Evolutionary conservation across 352 stramenopile genomes (phyloP).

Genomic region (Phytophthora kernoviae): DNA sequence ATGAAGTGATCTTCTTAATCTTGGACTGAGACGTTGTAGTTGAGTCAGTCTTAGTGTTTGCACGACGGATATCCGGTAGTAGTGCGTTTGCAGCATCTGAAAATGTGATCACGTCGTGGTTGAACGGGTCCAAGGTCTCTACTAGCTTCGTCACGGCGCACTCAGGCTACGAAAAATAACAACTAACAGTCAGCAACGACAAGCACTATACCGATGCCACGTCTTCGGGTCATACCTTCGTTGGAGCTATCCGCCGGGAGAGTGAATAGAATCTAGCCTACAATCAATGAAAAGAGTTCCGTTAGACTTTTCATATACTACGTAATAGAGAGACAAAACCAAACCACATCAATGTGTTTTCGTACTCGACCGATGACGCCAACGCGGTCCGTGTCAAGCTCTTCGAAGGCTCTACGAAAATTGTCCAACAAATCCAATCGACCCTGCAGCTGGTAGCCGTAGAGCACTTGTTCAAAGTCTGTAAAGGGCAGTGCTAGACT

Average conservation of each 20-base stretch:
- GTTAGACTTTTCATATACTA: not conserved
- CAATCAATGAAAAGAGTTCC: not conserved
- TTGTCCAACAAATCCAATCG: constrained; percentile 63
- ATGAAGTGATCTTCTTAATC: constrained; percentile 12
- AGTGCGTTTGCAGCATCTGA: constrained; percentile 55
- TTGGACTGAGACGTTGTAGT: constrained; percentile 25
- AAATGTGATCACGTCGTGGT: constrained; percentile 81
- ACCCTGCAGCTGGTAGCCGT: constrained; percentile 74
- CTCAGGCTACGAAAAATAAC: constrained; percentile 30
- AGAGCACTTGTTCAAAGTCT: constrained; percentile 73
- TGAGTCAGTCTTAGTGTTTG: constrained; percentile 5
- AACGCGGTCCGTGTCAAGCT: constrained; percentile 55
- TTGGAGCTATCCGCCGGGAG: constrained; percentile 36
- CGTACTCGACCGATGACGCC: constrained; percentile 59
- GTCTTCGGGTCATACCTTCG: constrained; percentile 32
- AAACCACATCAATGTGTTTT: not conserved
- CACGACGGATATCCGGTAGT: constrained; percentile 37
- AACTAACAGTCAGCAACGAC: not conserved
- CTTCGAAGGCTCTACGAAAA: constrained; percentile 56
- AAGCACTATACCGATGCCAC: not conserved
- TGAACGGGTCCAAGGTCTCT: constrained; percentile 61
- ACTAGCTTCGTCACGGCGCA: constrained; percentile 47
- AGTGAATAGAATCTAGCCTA: constrained; percentile 46
- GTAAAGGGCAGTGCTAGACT: constrained; percentile 43
- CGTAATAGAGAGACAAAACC: too few relatives aligned